Percentiles rank a stretch among this genome's conserved stretches.
phyloP scores from a whole-genome alignment of 768 basidiomycete species.

The Lactarius hatsudake region DNA sequence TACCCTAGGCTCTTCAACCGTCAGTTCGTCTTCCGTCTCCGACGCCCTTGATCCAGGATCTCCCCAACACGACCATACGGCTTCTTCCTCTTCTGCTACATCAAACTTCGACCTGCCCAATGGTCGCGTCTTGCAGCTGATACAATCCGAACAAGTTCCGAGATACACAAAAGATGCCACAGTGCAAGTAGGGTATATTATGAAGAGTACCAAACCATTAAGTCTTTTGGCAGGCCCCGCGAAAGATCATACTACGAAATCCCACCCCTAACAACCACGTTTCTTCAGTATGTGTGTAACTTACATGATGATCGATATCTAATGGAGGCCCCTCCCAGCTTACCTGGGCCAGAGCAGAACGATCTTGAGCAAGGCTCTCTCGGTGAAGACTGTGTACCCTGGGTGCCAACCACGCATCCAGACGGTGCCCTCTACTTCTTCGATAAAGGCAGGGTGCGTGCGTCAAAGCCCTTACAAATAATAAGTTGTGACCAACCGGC shows the following conservation, averaged over 20 bases:
- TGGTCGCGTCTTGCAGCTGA: neutral
- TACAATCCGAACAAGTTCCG: conserved; percentile 20
- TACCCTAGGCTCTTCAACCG: neutral
- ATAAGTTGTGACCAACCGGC: neutral
- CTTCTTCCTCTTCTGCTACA: neutral
- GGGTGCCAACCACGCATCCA: conserved; percentile 51
- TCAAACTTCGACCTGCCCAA: neutral
- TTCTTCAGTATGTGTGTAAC: conserved; percentile 4
- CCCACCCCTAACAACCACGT: neutral
- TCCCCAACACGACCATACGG: too few species aligned
- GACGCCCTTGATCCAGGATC: neutral
- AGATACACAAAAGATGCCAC: conserved; percentile 6
- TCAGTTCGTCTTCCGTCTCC: neutral
- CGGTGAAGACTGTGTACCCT: conserved; percentile 29
- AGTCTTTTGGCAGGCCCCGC: conserved; percentile 4
- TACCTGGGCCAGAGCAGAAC: neutral
- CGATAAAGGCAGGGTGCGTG: conserved; percentile 43
- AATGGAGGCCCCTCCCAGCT: neutral
- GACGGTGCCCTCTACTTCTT: conserved; percentile 63
- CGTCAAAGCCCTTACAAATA: neutral
- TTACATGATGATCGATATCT: neutral
- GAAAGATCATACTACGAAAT: neutral
- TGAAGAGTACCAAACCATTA: neutral
- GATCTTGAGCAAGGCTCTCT: neutral
- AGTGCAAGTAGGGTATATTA: neutral